Evolutionary conservation across 2,329 filamentous ascomycete species (phyloP).

Genomic region (Aspergillus fumigatus): DNA sequence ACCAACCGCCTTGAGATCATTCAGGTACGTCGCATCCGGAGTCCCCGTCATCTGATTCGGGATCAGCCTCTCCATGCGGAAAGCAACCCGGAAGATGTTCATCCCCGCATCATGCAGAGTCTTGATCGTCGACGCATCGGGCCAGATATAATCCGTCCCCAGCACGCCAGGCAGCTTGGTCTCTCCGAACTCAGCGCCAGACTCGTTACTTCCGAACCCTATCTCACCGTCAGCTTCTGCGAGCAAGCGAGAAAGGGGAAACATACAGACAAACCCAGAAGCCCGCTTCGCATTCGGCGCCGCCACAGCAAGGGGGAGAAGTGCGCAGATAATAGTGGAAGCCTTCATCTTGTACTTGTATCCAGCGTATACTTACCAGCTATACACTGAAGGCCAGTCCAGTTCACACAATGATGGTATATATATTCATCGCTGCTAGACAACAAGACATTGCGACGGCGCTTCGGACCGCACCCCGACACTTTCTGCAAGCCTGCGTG

Average conservation of each 20-base stretch:
- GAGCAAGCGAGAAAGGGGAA: not conserved
- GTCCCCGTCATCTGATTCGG: slow-evolving; percentile 42
- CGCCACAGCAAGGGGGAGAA: slow-evolving; percentile 5
- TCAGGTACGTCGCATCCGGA: slow-evolving; percentile 41
- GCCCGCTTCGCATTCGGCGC: slow-evolving; percentile 8
- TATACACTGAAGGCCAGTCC: not conserved
- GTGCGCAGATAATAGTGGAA: slow-evolving; percentile 1
- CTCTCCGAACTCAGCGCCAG: slow-evolving; percentile 63
- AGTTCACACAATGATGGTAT: not conserved
- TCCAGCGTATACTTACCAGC: not conserved
- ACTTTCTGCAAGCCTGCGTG: not conserved
- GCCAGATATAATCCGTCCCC: slow-evolving; percentile 61
- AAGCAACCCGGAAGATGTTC: slow-evolving; percentile 56
- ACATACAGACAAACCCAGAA: slow-evolving; percentile 9
- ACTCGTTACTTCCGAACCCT: slow-evolving; percentile 50
- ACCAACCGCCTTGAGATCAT: slow-evolving; percentile 31
- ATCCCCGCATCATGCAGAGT: slow-evolving; percentile 50
- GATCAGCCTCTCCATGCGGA: slow-evolving; percentile 53
- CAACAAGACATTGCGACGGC: not conserved
- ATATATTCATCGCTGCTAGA: not conserved
- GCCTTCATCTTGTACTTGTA: not conserved
- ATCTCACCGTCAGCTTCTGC: not conserved
- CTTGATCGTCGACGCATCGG: slow-evolving; percentile 48
- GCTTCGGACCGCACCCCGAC: slow-evolving; percentile 1
- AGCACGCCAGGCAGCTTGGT: slow-evolving; percentile 52